phyloP scores from a whole-genome alignment of 306 rosid genomes.

The Pterocarpus santalinus region DNA sequence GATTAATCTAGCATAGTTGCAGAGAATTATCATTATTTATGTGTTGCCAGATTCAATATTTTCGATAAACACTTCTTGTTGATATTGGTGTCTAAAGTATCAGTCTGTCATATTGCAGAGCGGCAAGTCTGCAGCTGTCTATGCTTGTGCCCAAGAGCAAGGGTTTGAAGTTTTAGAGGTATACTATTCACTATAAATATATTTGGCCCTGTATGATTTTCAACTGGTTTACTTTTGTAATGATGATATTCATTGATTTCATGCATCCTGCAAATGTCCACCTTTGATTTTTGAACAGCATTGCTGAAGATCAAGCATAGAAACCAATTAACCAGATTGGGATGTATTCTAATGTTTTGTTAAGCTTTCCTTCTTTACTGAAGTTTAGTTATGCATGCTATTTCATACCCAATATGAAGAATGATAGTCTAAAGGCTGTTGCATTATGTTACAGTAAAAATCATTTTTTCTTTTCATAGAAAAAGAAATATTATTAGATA shows the following conservation, averaged over 20 bases:
- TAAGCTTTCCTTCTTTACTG: slow-evolving; percentile 8
- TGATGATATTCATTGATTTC: slow-evolving; percentile 32
- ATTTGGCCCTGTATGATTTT: slow-evolving; percentile 32
- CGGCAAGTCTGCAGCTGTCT: slow-evolving; percentile 95
- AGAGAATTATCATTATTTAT: slow-evolving; percentile 34
- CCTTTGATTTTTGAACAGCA: slow-evolving; percentile 27
- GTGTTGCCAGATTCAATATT: neutral
- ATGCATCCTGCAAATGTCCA: slow-evolving; percentile 15
- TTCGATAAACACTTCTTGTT: slow-evolving; percentile 30
- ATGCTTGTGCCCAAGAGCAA: slow-evolving; percentile 94
- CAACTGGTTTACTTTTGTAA: slow-evolving; percentile 10
- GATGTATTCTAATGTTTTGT: slow-evolving; percentile 9
- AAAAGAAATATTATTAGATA: neutral
- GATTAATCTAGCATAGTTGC: slow-evolving; percentile 1
- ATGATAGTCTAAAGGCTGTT: slow-evolving; percentile 12
- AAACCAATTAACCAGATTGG: slow-evolving; percentile 1
- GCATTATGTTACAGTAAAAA: neutral
- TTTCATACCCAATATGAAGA: neutral
- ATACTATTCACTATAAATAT: slow-evolving; percentile 33
- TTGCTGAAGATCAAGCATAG: slow-evolving; percentile 16
- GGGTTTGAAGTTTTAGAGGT: slow-evolving; percentile 91
- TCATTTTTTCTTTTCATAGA: neutral
- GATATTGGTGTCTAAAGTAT: slow-evolving; percentile 40
- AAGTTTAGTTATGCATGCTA: neutral
- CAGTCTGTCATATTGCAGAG: slow-evolving; percentile 70